These are phyloP conservation scores for Plantago elongata DNA, from an alignment of 257 asterid genomes.

Conservation along the genomic window DNA sequence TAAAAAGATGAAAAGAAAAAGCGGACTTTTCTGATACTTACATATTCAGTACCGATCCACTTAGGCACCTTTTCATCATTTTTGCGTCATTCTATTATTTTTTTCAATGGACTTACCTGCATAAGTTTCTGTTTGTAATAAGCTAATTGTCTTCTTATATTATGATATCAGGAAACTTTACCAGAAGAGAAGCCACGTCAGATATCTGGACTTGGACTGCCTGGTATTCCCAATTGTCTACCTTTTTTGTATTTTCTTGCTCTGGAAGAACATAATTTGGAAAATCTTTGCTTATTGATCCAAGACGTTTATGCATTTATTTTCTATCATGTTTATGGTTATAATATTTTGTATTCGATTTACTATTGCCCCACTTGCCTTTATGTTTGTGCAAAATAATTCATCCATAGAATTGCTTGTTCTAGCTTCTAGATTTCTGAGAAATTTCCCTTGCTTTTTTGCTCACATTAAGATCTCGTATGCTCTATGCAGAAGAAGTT, in stretches of 20 bases:
- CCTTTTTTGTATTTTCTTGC: not conserved
- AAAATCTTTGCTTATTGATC: not conserved
- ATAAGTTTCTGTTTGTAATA: conserved; percentile 12
- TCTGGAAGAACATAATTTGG: not conserved
- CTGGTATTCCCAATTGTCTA: conserved; percentile 45
- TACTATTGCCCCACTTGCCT: conserved; percentile 7
- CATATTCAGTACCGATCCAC: conserved; percentile 7
- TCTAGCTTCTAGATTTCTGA: conserved; percentile 9
- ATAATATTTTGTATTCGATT: conserved; percentile 10
- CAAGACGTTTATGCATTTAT: not conserved
- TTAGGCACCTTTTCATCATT: conserved; percentile 2
- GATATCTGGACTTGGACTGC: conserved; percentile 87
- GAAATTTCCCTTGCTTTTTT: conserved; percentile 7
- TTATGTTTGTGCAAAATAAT: conserved; percentile 7
- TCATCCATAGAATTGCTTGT: conserved; percentile 8
- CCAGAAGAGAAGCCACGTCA: conserved; percentile 88
- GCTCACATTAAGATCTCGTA: conserved; percentile 1
- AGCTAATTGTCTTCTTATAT: conserved; percentile 19
- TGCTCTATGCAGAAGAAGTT: conserved; percentile 67
- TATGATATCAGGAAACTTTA: conserved; percentile 56
- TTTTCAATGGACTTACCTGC: conserved; percentile 14
- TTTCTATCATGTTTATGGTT: not conserved
- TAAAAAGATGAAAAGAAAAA: not conserved
- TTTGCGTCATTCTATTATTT: not conserved
- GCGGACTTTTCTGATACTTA: conserved; percentile 10